Conservation (phyloP, 805 yeast genomes). For the Schwanniomyces vanrijiae region DNA sequence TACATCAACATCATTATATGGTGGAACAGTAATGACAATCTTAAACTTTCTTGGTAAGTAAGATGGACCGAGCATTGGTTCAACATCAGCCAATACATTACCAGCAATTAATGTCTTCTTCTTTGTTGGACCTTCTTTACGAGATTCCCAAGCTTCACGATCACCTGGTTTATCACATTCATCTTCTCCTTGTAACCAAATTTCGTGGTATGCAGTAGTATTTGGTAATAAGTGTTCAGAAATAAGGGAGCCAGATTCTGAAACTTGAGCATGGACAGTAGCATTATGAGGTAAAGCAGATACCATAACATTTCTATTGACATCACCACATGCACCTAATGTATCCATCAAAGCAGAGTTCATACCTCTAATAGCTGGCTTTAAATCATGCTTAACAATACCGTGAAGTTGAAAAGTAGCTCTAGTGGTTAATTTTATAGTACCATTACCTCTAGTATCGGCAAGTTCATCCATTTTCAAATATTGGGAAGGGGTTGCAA, state of each 20-base stretch:
- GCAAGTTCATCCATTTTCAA: conserved; percentile 79
- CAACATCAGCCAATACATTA: conserved; percentile 75
- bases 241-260: conserved; percentile 58
- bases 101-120: conserved; percentile 85
- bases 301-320: conserved; percentile 91
- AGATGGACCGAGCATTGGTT: conserved; percentile 83
- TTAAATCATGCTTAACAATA: conserved; percentile 83
- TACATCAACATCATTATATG: conserved; percentile 94
- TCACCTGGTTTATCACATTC: conserved; percentile 68
- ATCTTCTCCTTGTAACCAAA: conserved; percentile 90
- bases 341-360: conserved; percentile 90
- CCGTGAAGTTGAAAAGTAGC: conserved; percentile 98
- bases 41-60: conserved; percentile 96
- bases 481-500: conserved; percentile 87
- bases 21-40: conserved; percentile 92
- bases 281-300: conserved; percentile 88
- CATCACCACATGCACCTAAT: conserved; percentile 98
- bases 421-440: conserved; percentile 91
- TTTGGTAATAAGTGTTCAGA: conserved; percentile 84
- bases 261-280: conserved; percentile 74
- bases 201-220: conserved; percentile 95
- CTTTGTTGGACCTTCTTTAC: conserved; percentile 76
- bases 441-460: conserved; percentile 83
- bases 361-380: conserved; percentile 90
- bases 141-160: conserved; percentile 58